Percentiles rank a stretch among this genome's conserved stretches.
Evolutionary conservation across 805 yeast genomes (phyloP).

Genomic region (Barnettozyma wickerhamii): DNA sequence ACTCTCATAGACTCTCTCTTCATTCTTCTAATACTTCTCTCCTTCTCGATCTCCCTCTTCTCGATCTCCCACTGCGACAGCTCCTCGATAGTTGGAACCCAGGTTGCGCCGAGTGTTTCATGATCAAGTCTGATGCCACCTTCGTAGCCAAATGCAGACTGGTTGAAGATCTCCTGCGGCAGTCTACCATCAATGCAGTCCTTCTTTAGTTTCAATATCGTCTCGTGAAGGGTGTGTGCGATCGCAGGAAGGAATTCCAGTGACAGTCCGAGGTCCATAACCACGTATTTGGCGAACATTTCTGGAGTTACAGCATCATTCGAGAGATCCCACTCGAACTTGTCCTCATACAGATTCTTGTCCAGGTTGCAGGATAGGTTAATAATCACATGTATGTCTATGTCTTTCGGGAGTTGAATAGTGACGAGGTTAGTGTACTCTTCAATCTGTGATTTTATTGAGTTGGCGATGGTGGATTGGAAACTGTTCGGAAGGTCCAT

Average conservation of each 20-base stretch:
- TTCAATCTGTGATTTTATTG: constrained; percentile 77
- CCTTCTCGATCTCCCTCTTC: constrained; percentile 91
- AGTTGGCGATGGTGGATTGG: constrained; percentile 58
- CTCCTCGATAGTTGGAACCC: constrained; percentile 87
- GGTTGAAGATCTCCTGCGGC: constrained; percentile 48
- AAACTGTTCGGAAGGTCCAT: constrained; percentile 69
- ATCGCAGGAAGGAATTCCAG: constrained; percentile 89
- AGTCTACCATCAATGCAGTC: constrained; percentile 73
- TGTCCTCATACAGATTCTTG: constrained; percentile 82
- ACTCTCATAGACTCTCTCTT: constrained; percentile 87
- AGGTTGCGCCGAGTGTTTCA: constrained; percentile 71
- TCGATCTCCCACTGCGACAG: constrained; percentile 92
- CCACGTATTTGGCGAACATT: constrained; percentile 75
- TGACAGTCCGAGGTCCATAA: constrained; percentile 75
- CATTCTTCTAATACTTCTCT: constrained; percentile 83
- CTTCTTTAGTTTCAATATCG: constrained; percentile 66
- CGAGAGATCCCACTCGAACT: constrained; percentile 87
- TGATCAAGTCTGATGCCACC: constrained; percentile 71
- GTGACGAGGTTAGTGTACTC: constrained; percentile 63
- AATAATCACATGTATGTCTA: constrained; percentile 69
- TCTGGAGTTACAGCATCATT: constrained; percentile 56
- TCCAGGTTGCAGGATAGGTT: constrained; percentile 80
- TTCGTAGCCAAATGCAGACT: constrained; percentile 55
- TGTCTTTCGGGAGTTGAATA: constrained; percentile 62
- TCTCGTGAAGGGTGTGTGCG: constrained; percentile 81